These are phyloP conservation scores for Myriosclerotinia curreyana DNA, from an alignment of 2,329 filamentous ascomycete genomes.

Conservation along the genomic window DNA sequence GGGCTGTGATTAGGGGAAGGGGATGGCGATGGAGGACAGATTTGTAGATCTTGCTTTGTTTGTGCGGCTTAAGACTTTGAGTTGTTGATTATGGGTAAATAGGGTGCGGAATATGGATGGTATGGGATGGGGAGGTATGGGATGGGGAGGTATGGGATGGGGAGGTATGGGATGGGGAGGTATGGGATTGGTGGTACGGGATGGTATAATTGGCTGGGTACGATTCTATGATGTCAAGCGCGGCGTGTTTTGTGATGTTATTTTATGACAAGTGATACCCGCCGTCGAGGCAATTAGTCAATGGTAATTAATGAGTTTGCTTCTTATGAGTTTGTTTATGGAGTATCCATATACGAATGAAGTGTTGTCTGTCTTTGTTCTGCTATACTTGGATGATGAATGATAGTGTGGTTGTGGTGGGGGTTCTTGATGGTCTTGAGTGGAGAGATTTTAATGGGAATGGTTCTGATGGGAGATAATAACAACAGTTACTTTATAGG, in stretches of 20 bases:
- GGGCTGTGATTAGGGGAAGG: no score
- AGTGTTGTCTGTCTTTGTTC: neutral
- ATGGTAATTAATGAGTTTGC: slow-evolving; percentile 8
- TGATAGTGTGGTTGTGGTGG: no score
- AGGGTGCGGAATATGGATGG: neutral
- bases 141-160: neutral
- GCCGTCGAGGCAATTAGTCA: slow-evolving; percentile 15
- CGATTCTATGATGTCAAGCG: neutral
- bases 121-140: neutral
- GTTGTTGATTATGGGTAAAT: neutral
- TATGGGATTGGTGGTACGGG: neutral
- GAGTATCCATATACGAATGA: neutral
- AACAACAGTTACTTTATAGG: no score
- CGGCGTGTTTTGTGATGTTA: neutral
- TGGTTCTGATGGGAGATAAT: no score
- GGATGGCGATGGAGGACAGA: neutral
- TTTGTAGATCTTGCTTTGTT: neutral
- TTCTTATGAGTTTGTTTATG: neutral
- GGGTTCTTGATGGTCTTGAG: no score
- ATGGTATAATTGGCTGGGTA: neutral
- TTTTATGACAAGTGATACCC: slow-evolving; percentile 20
- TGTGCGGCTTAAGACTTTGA: neutral
- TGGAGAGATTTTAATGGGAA: no score
- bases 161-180: neutral
- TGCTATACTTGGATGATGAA: neutral